Evolutionary conservation across 176 grass and related monocot genomes (phyloP), one percentile per base, ranked within the genome.

Genomic region (Tillandsia leiboldiana): DNA sequence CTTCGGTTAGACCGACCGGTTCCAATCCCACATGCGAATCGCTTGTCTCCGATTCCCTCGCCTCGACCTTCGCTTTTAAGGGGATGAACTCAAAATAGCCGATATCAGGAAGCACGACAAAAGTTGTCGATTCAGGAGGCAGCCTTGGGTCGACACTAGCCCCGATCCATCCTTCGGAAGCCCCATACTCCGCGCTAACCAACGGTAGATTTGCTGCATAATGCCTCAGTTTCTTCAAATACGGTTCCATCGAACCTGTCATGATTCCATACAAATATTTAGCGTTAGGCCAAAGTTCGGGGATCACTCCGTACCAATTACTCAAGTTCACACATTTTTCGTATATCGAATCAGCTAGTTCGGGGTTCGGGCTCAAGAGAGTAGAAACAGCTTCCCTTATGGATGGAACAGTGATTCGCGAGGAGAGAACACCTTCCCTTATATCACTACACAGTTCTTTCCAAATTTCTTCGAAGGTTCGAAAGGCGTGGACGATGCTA

Each of bases 71-170:
- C 50, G 74, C 26, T 64, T 22, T 75, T 15, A 89, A 58, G 29
- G 92, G 92, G 51, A 96, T 87, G 79, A 96, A 96, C 78, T 96
- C 92, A 65, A 96, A 96, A 84, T 89, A 96, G 1, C 27, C 92
- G 67, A 91, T 91, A 76, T 96, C 84, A 20, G 92, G 92, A 26
- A 91, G 83, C 65, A 96, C 92, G 15, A 80, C 82, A 78, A 91
- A 96, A 0, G 83, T 89, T 54, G 59, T 81, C 2, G n/a, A 24
- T 73, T 96, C 88, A 18, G 88, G 92, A 5, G 80, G 85, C 65
- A 72, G 33, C 17, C 22, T 74, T 0, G 92, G 92, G 63, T 96
- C 83, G 2, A 89, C 78, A 73, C 84, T 96, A 15, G 80, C 76
- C 23, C 85, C 91, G 27, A 96, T 69, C 91, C 91, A 96, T 0